Evolutionary conservation across 257 asterid species (phyloP), one percentile per base, ranked within the genome.

Genomic region (Solanum piurae): DNA sequence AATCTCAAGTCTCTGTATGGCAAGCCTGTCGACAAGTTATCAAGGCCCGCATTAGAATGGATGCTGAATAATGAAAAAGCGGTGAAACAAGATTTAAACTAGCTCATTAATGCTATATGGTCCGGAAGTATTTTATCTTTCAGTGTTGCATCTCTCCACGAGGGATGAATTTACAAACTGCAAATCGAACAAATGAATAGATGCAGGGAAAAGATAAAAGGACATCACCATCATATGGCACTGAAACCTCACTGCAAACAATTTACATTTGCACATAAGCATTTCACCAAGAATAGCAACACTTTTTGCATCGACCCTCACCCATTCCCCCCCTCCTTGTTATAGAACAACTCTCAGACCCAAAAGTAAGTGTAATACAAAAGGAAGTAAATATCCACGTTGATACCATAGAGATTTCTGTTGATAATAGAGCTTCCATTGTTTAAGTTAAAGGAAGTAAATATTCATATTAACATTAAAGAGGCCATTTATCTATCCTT

Each of bases 1-100:
- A 69, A 92, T 91, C 93, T 96, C 99, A 89, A 95, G 93, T 90
- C 98, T 94, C 93, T 94, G 99, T 92, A 96, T 93, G 77, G 98
- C 96, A 92, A 96, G 94, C 93, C 98, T 96, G 89, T 29, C 66
- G 88, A 88, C 42, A 86, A 87, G 85, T 49, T 86, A 87, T 16
- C 58, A 84, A 83, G 89, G 86, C 87, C 83, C 86, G 87, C 84
- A 69, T 85, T 69, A 62, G 87, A 58, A 86, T 74, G 38, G 73
- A 83, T 40, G 38, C 7, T 11, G 16, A 72, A 72, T 69, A 23
- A 46, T 29, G 18, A 29, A 80, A 80, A 80, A 14, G 31, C 44
- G 40, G 25, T 6, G 44, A 82, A 49, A 80, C 9, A 80, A 46
- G 69, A 49, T 29, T 29, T 18, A 80, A 49, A 82, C 69, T 49